Evolutionary conservation across 164 flowering plant genomes (phyloP), one percentile per base, ranked within the genome.

Genomic region (Magnolia officinalis): DNA sequence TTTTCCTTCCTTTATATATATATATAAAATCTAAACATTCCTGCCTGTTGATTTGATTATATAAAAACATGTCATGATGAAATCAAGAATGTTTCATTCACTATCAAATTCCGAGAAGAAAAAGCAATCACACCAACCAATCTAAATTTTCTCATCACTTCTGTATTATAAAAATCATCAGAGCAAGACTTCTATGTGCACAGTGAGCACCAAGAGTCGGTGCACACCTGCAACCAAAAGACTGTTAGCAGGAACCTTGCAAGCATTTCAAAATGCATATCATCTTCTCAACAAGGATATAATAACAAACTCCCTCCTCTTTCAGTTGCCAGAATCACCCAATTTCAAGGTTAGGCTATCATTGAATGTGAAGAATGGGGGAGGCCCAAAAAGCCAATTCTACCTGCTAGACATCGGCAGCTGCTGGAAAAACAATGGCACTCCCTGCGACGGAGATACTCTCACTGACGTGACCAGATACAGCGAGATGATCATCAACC

Each of bases 401-500:
- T 92, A 92, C 83, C 84, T 92, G 13, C 63, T 88, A 19, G 97
- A 92, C 61, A 90, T 92, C 0, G 95, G 97, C 5, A 87, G 95
- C 83, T 92, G 97, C 77, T 92, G 97, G 97, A 92, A 92, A 84
- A 90, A 91, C 79, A 80, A 87, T 77, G 97, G 97, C 5, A 29
- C 68, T 14, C 87, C 93, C 0, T 92, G 97, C 73, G 80, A 91
- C 66, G 95, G 97, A 1, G 89, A 92, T 66, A 89, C 89, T 24
- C 81, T 84, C 4, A 89, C 95, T 0, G 97, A 92, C 74, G 88
- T 92, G 19, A 92, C 97, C 24, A 81, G 94, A 80, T 92, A 92
- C 83, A 83, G 92, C 21, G 97, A 92, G 84, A 92, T 92, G 94
- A 91, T 92, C 78, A 91, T 92, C 72, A 92, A 92, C 81, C 95